Base-by-base conservation (phyloP, 2,329 filamentous ascomycete genomes). In the Massarina eburnea region DNA sequence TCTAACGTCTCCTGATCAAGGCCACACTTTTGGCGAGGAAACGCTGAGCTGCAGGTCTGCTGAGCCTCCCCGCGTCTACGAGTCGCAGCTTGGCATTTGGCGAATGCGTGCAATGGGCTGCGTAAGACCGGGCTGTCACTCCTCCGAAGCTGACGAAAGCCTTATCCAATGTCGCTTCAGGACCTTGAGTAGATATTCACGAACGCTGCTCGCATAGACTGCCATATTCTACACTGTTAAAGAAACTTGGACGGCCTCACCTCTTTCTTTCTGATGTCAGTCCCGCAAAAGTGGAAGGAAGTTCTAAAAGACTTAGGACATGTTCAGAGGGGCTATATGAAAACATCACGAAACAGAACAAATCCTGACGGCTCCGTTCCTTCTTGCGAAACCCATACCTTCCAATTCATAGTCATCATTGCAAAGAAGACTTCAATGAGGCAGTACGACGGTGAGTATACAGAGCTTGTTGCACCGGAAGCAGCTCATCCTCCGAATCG, bases 121-220 rank as follows among this genome's bases (percentile, higher is more conserved):
- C 51, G 57, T 67, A 56, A 68, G 61, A 67, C 52, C 58, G 64
- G 66, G 57, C 48, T 43, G 47, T 41, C 43, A 45, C 39, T 45
- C 40, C 41, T 52, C 62, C 60, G 62, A 61, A 56, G 63, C 61
- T 67, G 18, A 62, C 55, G 53, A 51, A 46, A 45, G 52, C 41
- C 29, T 37, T 37, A 26, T 17, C 22, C 37, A 52, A 47, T 44
- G 43, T 54, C 43, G 39, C 41, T 14, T 4, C 12, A 30, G 4
- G 7, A 5, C 5, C 5, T 14, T 14, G 12, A 7, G 27, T 8
- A 4, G 4, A 4, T 8, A 30, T 8, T 5, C 9, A 14, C 27
- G 27, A 30, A n/a, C n/a, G n/a, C n/a, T n/a, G n/a, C n/a, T n/a
- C n/a, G n/a, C n/a, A n/a, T n/a, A n/a, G n/a, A n/a, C n/a, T n/a